Evolutionary conservation across 306 rosid genomes (phyloP), one percentile per base, ranked within the genome.

Genomic region (Senna tora): DNA sequence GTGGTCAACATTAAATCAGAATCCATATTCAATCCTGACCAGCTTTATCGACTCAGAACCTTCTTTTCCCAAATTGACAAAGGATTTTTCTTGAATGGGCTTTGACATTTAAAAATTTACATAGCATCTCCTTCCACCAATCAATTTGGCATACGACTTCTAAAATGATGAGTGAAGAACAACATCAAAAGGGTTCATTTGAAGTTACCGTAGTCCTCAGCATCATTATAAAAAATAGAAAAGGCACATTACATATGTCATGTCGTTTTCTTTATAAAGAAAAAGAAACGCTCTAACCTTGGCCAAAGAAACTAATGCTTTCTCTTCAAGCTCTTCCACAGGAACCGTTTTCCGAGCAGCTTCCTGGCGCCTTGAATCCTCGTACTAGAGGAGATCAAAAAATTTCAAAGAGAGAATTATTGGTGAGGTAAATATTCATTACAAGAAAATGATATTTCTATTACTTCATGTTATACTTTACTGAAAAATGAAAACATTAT

Each of bases 331-430:
- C 78, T 89, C 96, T 30, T 90, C 92, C 69, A 79, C 70, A 0
- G 96, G 90, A 56, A 86, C 98, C 0, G 97, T 78, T 67, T 84
- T 83, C 72, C 86, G 82, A 43, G 98, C 98, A 86, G 92, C 92
- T 80, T 93, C 97, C 67, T 89, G 97, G 68, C 88, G 80, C 15
- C 22, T 55, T 59, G 72, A 65, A 41, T 91, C 96, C 75, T 93
- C 98, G 20, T 93, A 93, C 98, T 93, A 73, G 67, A 77, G 75
- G 56, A 72, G 20, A 80, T 47, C 71, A 53, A 55, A 69, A 63
- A 53, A 79, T 45, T 75, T 42, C 43, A 53, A 67, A 61, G 17
- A 65, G 19, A 33, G 55, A 71, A 75, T 72, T 61, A 55, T 41
- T 71, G 55, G 45, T 33, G 51, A 46, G 16, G 66, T 36, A 36